phyloP scores from a whole-genome alignment of 2,329 filamentous ascomycete genomes.

The Lachnellula occidentalis region DNA sequence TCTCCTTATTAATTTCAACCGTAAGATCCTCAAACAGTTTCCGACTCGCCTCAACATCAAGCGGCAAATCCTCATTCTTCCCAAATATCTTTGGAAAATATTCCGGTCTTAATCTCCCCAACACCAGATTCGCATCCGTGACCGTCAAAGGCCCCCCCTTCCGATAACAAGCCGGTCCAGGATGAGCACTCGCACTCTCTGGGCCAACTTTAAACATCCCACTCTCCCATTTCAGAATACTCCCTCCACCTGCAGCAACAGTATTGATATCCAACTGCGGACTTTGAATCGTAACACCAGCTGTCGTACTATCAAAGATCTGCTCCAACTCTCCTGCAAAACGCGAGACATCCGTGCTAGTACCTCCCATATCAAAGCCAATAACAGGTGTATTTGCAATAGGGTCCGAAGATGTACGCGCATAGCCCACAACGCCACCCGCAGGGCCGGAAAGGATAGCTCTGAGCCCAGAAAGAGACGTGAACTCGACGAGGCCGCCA shows the following conservation, averaged over 20 bases:
- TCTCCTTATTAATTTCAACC: conserved; percentile 69
- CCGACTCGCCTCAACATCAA: conserved; percentile 70
- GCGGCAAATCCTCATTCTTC: conserved; percentile 72
- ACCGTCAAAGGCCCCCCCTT: conserved; percentile 86
- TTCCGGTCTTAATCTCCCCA: conserved; percentile 76
- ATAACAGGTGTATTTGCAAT: conserved; percentile 60
- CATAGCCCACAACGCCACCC: conserved; percentile 64
- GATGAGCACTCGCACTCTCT: conserved; percentile 61
- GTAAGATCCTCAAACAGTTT: conserved; percentile 70
- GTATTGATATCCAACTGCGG: conserved; percentile 81
- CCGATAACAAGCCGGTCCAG: conserved; percentile 83
- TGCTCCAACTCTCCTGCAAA: conserved; percentile 63
- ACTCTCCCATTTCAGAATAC: conserved; percentile 59
- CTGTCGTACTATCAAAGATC: conserved; percentile 72
- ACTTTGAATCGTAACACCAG: conserved; percentile 71
- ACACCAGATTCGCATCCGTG: conserved; percentile 82
- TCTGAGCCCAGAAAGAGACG: conserved; percentile 55
- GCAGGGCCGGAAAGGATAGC: conserved; percentile 63
- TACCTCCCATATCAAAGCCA: conserved; percentile 61
- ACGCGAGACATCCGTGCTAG: conserved; percentile 62
- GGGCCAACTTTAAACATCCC: conserved; percentile 68
- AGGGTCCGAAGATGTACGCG: conserved; percentile 57
- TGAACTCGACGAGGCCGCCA: conserved; percentile 40
- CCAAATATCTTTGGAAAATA: conserved; percentile 95
- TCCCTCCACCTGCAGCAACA: conserved; percentile 38